Conservation (phyloP, 2,329 filamentous ascomycete genomes). For the Trichoderma aggressivum region DNA sequence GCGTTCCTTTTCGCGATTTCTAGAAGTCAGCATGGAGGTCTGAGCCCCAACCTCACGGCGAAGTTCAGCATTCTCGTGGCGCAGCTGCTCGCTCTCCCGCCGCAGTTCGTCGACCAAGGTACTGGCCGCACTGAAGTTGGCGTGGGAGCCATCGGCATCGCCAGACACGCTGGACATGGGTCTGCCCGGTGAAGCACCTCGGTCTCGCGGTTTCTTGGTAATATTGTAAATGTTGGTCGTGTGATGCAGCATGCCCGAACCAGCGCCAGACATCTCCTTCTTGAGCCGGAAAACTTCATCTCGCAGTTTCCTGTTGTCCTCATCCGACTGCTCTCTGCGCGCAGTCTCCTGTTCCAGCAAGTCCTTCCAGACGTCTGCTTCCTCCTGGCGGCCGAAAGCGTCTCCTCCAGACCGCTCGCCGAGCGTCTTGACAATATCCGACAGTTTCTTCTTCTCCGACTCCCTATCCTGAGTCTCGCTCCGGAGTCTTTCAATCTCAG, state of each 20-base stretch:
- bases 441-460: conserved; percentile 80
- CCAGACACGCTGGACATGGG: conserved; percentile 50
- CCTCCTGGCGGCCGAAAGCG: conserved; percentile 53
- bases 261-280: conserved; percentile 46
- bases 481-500: conserved; percentile 77
- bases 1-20: conserved; percentile 91
- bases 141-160: conserved; percentile 49
- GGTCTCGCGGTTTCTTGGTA: conserved; percentile 46
- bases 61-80: conserved; percentile 88
- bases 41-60: conserved; percentile 91
- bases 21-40: conserved; percentile 93
- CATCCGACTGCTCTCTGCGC: conserved; percentile 83
- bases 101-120: conserved; percentile 75
- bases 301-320: conserved; percentile 78
- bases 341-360: conserved; percentile 88
- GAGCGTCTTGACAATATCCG: conserved; percentile 67
- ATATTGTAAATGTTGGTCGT: conserved; percentile 67
- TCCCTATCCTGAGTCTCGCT: conserved; percentile 76
- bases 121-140: conserved; percentile 55
- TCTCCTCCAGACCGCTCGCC: conserved; percentile 50
- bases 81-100: conserved; percentile 68
- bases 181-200: conserved; percentile 47
- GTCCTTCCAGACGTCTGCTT: conserved; percentile 89
- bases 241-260: conserved; percentile 45
- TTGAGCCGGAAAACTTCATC: conserved; percentile 78